Evolutionary conservation across 2,329 filamentous ascomycete genomes (phyloP), one percentile per base, ranked within the genome.

Genomic region (Exophiala bonariae): DNA sequence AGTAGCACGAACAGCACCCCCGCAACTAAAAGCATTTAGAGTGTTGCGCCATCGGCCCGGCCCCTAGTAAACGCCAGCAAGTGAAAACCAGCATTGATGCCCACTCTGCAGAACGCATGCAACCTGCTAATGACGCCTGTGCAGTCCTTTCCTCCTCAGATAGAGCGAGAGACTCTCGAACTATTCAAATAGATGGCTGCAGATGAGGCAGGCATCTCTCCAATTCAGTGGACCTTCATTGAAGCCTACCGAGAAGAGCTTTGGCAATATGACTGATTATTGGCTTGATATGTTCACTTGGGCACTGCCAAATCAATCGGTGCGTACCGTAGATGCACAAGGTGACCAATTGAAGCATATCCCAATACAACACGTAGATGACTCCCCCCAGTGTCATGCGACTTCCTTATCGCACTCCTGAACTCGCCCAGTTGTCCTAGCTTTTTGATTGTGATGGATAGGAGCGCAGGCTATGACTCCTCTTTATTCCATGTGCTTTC

Each of bases 1-100:
- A 38, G 35, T 4, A 38, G 35, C 35, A 38, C 35, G 35, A 38
- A 38, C 35, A 3, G 14, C 14, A 38, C 14, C 35, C 35, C 35
- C 14, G 35, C 35, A 38, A 38, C 35, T 38, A 38, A 38, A 38
- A 13, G 35, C 13, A 6, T 38, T 3, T 4, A 38, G 5, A 38
- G 13, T 18, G 35, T 38, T n/a, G 35, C 35, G 35, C 35, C 35
- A 6, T 18, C 5, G 14, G 35, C 35, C 35, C 35, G 35, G 35
- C 5, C 35, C 14, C 20, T n/a, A 31, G n/a, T 31, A 31, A 31
- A 31, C 28, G 28, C 28, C 28, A 31, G n/a, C 28, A n/a, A 31
- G n/a, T n/a, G n/a, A n/a, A n/a, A n/a, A n/a, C n/a, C n/a, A n/a
- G n/a, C n/a, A n/a, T n/a, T n/a, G n/a, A 31, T 9, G 28, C 28